Percentiles rank a stretch among this genome's conserved stretches.
Conservation (phyloP, 1,284 basidiomycete species). For the Cutaneotrichosporon cyanovorans region DNA sequence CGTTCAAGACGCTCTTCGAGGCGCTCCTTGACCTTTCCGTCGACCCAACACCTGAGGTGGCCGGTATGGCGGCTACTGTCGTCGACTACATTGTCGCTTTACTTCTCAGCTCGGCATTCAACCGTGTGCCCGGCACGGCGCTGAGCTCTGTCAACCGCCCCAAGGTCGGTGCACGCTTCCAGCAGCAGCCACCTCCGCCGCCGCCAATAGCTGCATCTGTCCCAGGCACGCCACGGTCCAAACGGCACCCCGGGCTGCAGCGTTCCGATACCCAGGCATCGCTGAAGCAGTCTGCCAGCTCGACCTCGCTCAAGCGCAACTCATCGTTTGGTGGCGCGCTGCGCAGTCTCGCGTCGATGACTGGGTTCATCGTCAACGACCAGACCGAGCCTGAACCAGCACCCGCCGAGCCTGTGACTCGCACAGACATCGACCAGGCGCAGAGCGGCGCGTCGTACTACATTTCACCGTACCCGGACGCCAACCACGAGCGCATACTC, state of each 20-base stretch:
- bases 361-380: conserved; percentile 30
- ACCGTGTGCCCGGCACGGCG: conserved; percentile 59
- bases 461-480: conserved; percentile 38
- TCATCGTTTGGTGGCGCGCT: conserved; percentile 76
- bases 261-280: neutral
- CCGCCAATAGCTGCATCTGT: neutral
- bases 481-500: conserved; percentile 28
- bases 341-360: conserved; percentile 59
- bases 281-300: neutral
- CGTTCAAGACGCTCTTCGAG: conserved; percentile 87
- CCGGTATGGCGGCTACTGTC: conserved; percentile 79
- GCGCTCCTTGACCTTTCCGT: conserved; percentile 83
- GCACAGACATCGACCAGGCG: conserved; percentile 11
- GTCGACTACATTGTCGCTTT: conserved; percentile 88
- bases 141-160: conserved; percentile 47
- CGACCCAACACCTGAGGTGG: conserved; percentile 89
- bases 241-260: neutral
- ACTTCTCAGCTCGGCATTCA: conserved; percentile 79
- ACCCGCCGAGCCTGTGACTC: conserved; percentile 9
- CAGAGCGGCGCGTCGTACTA: conserved; percentile 23
- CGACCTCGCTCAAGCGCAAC: conserved; percentile 56
- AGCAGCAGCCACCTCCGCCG: too few relatives aligned
- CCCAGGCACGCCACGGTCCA: conserved; percentile 1
- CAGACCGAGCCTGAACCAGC: conserved; percentile 12
- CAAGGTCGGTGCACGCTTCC: conserved; percentile 11